Percentiles rank a stretch among this genome's conserved stretches.
Evolutionary conservation across 2,329 filamentous ascomycete species (phyloP).

Genomic region (Macrophomina tecta): DNA sequence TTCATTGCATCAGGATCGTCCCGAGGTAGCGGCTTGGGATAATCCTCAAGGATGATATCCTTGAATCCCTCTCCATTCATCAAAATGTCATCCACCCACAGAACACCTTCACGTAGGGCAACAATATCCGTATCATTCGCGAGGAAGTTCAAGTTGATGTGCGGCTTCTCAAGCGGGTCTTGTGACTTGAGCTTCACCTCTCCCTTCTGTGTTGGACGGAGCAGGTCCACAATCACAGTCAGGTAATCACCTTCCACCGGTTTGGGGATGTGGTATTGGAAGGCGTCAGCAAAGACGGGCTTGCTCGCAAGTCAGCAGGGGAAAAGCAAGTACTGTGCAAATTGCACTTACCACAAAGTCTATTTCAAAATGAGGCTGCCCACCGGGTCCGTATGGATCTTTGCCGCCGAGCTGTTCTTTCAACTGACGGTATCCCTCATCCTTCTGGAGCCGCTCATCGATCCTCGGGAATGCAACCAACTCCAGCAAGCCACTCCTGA

Average conservation of each 20-base stretch:
- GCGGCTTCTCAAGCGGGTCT: slow-evolving; percentile 45
- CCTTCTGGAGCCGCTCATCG: too few relatives aligned
- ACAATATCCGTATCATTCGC: slow-evolving; percentile 53
- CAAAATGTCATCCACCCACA: slow-evolving; percentile 64
- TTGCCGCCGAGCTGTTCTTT: too few relatives aligned
- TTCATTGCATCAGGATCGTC: slow-evolving; percentile 63
- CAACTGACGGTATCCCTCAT: too few relatives aligned
- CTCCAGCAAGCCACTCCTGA: too few relatives aligned
- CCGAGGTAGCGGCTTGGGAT: slow-evolving; percentile 65
- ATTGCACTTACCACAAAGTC: too few relatives aligned
- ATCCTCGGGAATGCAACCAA: too few relatives aligned
- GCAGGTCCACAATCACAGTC: slow-evolving; percentile 62
- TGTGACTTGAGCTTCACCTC: slow-evolving; percentile 50
- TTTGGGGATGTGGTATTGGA: slow-evolving; percentile 57
- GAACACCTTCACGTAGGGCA: slow-evolving; percentile 63
- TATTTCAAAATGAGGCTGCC: too few relatives aligned
- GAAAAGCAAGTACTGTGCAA: too few relatives aligned
- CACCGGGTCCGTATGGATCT: too few relatives aligned
- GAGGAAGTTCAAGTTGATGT: slow-evolving; percentile 54
- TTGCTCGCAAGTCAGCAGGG: neutral
- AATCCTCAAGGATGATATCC: slow-evolving; percentile 60
- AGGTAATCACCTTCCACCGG: slow-evolving; percentile 57
- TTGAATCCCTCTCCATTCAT: slow-evolving; percentile 63
- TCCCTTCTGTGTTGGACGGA: slow-evolving; percentile 52
- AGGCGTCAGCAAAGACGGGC: slow-evolving; percentile 60